phyloP scores from a whole-genome alignment of 371 early-diverging fungal genomes.

The Circinella minor region DNA sequence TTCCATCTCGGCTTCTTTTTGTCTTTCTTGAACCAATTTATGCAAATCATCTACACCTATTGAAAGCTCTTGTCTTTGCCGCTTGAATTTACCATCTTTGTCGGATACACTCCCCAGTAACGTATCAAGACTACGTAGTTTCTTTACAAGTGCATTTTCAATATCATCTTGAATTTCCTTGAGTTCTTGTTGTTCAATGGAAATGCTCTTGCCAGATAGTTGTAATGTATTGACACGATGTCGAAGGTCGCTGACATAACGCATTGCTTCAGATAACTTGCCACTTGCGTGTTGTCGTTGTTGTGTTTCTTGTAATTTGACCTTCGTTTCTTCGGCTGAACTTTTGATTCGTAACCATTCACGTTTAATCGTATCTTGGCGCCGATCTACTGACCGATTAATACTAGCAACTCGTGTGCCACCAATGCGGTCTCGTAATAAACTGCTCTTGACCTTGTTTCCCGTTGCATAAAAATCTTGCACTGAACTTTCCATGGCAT shows the following conservation, averaged over 20 bases:
- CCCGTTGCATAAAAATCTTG: slow-evolving; percentile 34
- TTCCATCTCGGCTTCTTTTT: slow-evolving; percentile 44
- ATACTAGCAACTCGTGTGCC: slow-evolving; percentile 25
- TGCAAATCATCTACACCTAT: slow-evolving; percentile 40
- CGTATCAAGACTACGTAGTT: slow-evolving; percentile 36
- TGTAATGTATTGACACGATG: slow-evolving; percentile 42
- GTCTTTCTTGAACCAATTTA: slow-evolving; percentile 36
- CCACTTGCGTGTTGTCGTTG: slow-evolving; percentile 37
- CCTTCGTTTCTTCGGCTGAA: slow-evolving; percentile 41
- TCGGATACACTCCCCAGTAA: slow-evolving; percentile 24
- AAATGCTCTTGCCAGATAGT: slow-evolving; percentile 41
- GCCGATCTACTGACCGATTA: slow-evolving; percentile 32
- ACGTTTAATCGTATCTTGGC: slow-evolving; percentile 35
- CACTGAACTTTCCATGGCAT: slow-evolving; percentile 32
- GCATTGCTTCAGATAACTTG: slow-evolving; percentile 42
- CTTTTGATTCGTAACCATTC: slow-evolving; percentile 41
- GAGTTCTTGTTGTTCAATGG: slow-evolving; percentile 48
- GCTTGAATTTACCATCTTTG: slow-evolving; percentile 37
- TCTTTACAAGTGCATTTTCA: slow-evolving; percentile 31
- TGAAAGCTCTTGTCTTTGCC: slow-evolving; percentile 36
- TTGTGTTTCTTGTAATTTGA: slow-evolving; percentile 38
- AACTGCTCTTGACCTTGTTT: slow-evolving; percentile 22
- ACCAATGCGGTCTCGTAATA: background rate
- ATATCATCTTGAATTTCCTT: slow-evolving; percentile 46
- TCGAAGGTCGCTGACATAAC: slow-evolving; percentile 45